Conservation (phyloP, 352 stramenopile genomes). For the Phytophthora pseudosyringae region DNA sequence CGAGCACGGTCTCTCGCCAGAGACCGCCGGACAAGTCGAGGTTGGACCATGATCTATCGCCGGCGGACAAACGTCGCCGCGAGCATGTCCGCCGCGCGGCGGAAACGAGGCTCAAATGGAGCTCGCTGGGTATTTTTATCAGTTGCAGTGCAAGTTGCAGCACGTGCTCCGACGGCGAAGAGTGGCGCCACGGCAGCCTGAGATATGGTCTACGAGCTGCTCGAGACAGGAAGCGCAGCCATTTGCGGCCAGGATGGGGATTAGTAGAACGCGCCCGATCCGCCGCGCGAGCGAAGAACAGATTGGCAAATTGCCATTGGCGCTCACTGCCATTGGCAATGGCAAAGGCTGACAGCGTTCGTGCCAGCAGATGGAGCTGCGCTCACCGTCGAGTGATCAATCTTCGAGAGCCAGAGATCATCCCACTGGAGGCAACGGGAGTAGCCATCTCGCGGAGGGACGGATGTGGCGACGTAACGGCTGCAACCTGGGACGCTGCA, state of each 20-base stretch:
- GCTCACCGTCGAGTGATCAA: background rate
- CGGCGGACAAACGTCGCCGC: background rate
- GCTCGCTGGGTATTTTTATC: too few species aligned
- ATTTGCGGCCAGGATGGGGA: constrained; percentile 16
- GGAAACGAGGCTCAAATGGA: background rate
- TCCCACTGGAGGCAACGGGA: background rate
- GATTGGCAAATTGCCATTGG: background rate
- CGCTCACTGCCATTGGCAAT: too few species aligned
- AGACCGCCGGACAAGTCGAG: too few species aligned
- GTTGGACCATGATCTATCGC: too few species aligned
- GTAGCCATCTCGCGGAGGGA: constrained; percentile 1
- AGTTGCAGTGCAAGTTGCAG: constrained; percentile 11
- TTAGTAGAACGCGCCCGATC: background rate
- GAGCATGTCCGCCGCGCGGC: background rate
- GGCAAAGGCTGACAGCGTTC: too few species aligned
- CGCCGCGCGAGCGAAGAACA: background rate
- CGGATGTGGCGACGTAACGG: background rate
- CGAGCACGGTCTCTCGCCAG: constrained; percentile 1
- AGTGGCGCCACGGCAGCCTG: background rate
- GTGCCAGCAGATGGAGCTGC: too few species aligned
- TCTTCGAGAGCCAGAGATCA: background rate
- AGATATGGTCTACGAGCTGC: constrained; percentile 2
- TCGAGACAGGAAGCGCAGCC: constrained; percentile 10
- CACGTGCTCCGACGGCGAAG: background rate
- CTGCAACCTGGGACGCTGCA: background rate